Base-by-base conservation (phyloP, 352 stramenopile species). In the Sclerospora graminicola region DNA sequence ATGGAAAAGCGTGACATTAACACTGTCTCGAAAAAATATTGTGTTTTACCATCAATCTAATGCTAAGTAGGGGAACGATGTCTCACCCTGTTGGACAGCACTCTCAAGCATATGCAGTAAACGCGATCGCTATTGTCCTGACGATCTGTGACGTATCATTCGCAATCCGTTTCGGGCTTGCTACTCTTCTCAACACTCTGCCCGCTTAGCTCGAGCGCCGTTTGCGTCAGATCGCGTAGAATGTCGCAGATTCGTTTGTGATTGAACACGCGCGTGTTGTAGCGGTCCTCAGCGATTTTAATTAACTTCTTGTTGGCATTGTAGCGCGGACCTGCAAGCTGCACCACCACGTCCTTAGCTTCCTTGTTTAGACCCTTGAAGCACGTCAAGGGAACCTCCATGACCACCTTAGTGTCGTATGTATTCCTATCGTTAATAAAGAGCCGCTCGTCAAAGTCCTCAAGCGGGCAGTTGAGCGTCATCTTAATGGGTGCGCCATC, bases 181-280 rank as follows among this genome's bases (percentile, higher is more conserved):
- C 59, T 41, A 19, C 18, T 41, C 39, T 62, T 38, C 45, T 62
- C 52, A 16, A 53, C 27, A 26, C 21, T 26, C 46, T 76, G 53
- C 11, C 54, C 53, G 33, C 70, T 82, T 30, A 86, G 57, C 47
- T 86, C 60, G 47, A 78, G 58, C n/a, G 77, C 69, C 19, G 74
- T 79, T 48, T 78, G 50, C 28, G 77, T 86, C 20, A 89, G 62
- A 37, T 89, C 75, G 35, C 65, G 74, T 54, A 89, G 59, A 49
- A 89, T 82, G 43, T 85, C 78, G 51, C 78, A 89, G 45, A 89
- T 66, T 10, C 78, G 72, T 67, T 89, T 87, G 70, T 89, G 78
- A 68, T 89, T 89, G 60, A 70, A 67, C 48, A 89, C 75, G 41
- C 78, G 78, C 47, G 61, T 82, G 23, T 61, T 54, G 68, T 87